These are phyloP conservation scores for Fusarium fujikuroi DNA, from an alignment of 2,329 filamentous ascomycete genomes.

Conservation along the genomic window DNA sequence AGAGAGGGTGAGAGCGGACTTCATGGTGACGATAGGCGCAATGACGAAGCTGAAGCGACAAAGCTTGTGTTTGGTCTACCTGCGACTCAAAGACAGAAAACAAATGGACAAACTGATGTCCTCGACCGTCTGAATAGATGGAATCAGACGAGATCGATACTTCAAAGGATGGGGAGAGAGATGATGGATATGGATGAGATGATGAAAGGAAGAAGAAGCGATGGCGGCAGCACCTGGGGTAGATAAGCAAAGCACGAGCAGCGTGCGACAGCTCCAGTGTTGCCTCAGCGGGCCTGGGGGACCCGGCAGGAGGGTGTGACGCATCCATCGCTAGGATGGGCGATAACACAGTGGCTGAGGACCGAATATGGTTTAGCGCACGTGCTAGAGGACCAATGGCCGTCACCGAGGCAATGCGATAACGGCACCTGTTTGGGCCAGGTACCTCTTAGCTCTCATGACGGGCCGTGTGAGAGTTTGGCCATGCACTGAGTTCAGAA, in stretches of 20 bases:
- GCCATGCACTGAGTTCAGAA: conserved; percentile 23
- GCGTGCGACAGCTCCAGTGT: conserved; percentile 48
- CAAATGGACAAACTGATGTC: conserved; percentile 43
- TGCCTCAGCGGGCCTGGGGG: conserved; percentile 48
- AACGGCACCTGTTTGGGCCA: conserved; percentile 40
- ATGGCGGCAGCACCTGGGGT: conserved; percentile 45
- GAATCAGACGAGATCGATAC: conserved; percentile 38
- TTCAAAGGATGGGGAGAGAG: conserved; percentile 43
- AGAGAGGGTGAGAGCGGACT: conserved; percentile 82
- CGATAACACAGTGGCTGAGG: conserved; percentile 48
- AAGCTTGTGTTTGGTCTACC: conserved; percentile 48
- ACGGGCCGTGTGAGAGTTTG: conserved; percentile 31
- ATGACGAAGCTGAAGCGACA: conserved; percentile 26
- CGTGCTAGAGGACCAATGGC: conserved; percentile 33
- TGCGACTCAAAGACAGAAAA: conserved; percentile 49
- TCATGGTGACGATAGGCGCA: conserved; percentile 59
- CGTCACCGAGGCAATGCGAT: conserved; percentile 51
- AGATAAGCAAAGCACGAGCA: conserved; percentile 46
- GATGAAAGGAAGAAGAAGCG: conserved; percentile 45
- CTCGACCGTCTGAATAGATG: conserved; percentile 41
- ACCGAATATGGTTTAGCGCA: conserved; percentile 36
- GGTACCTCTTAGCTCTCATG: conserved; percentile 43
- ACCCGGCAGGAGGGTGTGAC: conserved; percentile 46
- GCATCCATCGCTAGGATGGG: conserved; percentile 48
- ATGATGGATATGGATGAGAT: conserved; percentile 40